Conservation (phyloP, 23 red algal genomes). For the Gracilariopsis chorda region DNA sequence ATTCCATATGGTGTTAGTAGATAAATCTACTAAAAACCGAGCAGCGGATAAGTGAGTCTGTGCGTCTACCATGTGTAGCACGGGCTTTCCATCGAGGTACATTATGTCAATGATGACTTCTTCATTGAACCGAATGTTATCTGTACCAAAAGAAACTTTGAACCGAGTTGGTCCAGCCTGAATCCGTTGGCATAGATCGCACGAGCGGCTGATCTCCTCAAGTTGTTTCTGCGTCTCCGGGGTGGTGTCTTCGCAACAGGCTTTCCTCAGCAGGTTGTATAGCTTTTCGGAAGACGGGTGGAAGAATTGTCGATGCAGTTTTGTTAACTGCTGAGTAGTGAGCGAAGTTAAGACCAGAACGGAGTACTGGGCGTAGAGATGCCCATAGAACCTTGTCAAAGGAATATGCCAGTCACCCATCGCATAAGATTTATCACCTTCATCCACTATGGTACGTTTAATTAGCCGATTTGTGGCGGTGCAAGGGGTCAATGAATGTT, state of each 20-base stretch:
- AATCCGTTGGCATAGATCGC: not conserved
- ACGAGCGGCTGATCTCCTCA: no score
- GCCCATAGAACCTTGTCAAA: not conserved
- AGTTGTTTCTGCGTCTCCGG: no score
- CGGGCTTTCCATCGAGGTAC: no score
- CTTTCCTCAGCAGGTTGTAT: not conserved
- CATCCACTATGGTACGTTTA: not conserved
- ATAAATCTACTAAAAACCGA: not conserved
- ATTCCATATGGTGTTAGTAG: not conserved
- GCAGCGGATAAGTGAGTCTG: no score
- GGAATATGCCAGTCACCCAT: not conserved
- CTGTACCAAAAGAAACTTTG: not conserved
- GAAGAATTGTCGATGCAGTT: no score
- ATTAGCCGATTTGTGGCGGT: not conserved
- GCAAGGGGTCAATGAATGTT: not conserved
- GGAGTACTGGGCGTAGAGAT: not conserved
- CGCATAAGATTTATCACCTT: no score
- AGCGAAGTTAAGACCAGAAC: no score
- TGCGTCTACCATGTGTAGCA: no score
- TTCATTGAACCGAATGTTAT: no score
- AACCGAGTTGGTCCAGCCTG: not conserved
- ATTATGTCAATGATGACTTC: slow-evolving; percentile 15
- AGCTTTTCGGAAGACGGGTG: no score
- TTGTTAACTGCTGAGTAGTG: no score
- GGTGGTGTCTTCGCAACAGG: not conserved